Percentiles rank a stretch among this genome's conserved stretches.
phyloP scores from a whole-genome alignment of 345 rosid species.

The Arabidopsis arenosa region DNA sequence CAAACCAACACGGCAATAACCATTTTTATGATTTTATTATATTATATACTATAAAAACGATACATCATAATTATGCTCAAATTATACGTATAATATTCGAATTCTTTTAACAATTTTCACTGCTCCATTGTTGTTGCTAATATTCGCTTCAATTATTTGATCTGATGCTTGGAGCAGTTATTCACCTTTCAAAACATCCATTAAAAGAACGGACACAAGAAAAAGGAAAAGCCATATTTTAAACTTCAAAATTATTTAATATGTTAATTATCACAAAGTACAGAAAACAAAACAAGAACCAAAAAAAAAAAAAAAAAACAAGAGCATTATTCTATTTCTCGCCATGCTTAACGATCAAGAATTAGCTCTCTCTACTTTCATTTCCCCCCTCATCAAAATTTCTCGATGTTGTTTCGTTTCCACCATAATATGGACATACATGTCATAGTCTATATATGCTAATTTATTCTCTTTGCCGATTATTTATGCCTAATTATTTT shows the following conservation, averaged over 20 bases:
- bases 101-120: not conserved
- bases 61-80: not conserved
- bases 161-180: constrained; percentile 25
- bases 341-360: constrained; percentile 40
- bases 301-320: not conserved
- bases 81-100: constrained; percentile 24
- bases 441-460: constrained; percentile 34
- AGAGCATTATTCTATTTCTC: constrained; percentile 32
- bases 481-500: constrained; percentile 32
- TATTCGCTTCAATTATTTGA: constrained; percentile 40
- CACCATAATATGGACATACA: constrained; percentile 33
- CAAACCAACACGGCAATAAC: constrained; percentile 34
- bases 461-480: constrained; percentile 25
- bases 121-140: constrained; percentile 18
- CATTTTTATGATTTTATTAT: constrained; percentile 2
- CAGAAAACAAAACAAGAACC: constrained; percentile 2
- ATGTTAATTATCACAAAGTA: constrained; percentile 30
- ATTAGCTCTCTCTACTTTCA: constrained; percentile 31
- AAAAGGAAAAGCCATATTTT: constrained; percentile 12
- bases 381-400: constrained; percentile 38
- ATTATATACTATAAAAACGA: not conserved
- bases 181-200: constrained; percentile 37
- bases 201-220: constrained; percentile 28
- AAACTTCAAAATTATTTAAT: constrained; percentile 25
- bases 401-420: constrained; percentile 32